phyloP scores from a whole-genome alignment of 225 moss, liverwort and hornwort genomes.

The Ulota crispa region DNA sequence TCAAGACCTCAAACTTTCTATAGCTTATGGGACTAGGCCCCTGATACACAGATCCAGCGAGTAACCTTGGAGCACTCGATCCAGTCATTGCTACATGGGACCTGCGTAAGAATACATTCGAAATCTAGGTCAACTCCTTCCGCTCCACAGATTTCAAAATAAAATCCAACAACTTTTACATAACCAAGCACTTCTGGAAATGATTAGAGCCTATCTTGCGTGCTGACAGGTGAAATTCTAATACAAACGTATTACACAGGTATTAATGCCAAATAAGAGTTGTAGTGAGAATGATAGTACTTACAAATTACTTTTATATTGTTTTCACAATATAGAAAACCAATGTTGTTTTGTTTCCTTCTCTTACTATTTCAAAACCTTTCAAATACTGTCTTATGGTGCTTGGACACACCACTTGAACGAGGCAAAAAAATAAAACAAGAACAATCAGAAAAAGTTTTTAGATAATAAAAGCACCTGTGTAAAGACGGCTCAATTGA shows the following conservation, averaged over 20 bases:
- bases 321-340: background rate
- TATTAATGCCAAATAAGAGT: background rate
- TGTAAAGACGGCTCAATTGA: constrained; percentile 83
- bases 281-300: background rate
- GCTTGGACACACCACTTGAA: background rate
- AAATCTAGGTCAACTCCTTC: constrained; percentile 6
- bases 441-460: background rate
- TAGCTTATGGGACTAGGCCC: constrained; percentile 58
- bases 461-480: constrained; percentile 44
- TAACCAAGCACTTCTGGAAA: constrained; percentile 4
- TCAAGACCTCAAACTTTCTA: constrained; percentile 70
- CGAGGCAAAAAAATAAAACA: background rate
- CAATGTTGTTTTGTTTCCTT: background rate
- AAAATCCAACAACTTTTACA: background rate
- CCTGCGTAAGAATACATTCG: constrained; percentile 43
- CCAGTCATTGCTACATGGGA: constrained; percentile 65
- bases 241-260: background rate
- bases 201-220: background rate
- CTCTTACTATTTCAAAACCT: background rate
- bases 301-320: background rate
- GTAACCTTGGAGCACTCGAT: constrained; percentile 68
- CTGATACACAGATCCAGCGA: constrained; percentile 86
- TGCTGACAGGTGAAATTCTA: background rate
- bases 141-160: background rate
- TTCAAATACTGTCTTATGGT: background rate